Evolutionary conservation across 2,329 filamentous ascomycete species (phyloP), one percentile per base, ranked within the genome.

Genomic region (Zymoseptoria passerinii): DNA sequence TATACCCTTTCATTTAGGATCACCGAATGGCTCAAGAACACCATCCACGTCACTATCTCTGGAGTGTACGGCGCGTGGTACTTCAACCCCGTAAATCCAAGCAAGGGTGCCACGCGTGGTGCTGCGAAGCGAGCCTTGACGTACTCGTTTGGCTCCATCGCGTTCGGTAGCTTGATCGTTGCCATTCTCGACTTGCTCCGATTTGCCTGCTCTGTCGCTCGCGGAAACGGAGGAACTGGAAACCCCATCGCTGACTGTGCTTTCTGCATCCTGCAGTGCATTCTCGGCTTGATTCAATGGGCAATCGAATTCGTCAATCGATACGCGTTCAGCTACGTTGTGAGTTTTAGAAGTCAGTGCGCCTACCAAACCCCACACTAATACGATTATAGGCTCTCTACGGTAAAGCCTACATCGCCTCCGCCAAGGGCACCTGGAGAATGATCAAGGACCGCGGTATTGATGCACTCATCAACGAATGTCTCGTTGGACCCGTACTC

Each of bases 51-150:
- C 1, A 91, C 85, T 23, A 88, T 96, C 59, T 88, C 90, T 0
- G 92, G 92, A 0, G 86, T 96, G 0, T 96, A 95, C 67, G 92
- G 90, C 1, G 87, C 88, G 0, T 97, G 92, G 92, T 97, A 95
- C 76, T 96, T 95, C 72, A 87, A 83, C 64, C 75, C 79, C 7
- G 76, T 81, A 28, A 81, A 83, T 57, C 88, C 90, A 68, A 90
- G 92, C 28, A 85, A 82, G 62, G 85, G 85, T 9, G 86, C 90
- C 0, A 96, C 92, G 0, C 83, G 90, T 10, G 89, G 90, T n/a
- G 89, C 92, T 0, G 82, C 94, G 63, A 86, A 83, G 66, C 84
- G 92, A 13, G 84, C 91, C 0, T 78, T 94, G 61, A 96, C 92
- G 1, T 94, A 94, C 77, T 94, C 88, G 66, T 96, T 96, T 61